Conservation (phyloP, 345 rosid genomes). For the Eucalyptus sp. region DNA sequence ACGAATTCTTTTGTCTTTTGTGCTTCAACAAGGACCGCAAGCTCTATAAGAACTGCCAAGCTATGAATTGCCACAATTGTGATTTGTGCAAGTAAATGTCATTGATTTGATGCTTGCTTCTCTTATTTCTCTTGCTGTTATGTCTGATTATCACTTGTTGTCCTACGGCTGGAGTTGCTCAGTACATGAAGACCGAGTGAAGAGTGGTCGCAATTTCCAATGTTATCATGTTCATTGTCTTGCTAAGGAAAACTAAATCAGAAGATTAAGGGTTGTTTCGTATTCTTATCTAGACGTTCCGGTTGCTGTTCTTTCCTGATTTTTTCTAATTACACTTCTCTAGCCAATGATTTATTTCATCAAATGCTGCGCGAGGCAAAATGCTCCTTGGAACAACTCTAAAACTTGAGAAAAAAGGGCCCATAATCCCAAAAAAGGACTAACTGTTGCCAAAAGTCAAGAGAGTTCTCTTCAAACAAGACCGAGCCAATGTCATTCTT, state of each 20-base stretch:
- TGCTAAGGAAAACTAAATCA: conserved; percentile 37
- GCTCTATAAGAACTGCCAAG: conserved; percentile 7
- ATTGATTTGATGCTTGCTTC: not conserved
- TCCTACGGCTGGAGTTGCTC: conserved; percentile 88
- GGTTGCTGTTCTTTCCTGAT: not conserved
- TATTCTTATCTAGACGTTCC: not conserved
- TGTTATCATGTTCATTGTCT: conserved; percentile 43
- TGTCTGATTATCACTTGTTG: not conserved
- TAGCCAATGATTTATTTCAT: conserved; percentile 69
- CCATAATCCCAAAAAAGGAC: not conserved
- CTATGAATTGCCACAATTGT: conserved; percentile 74
- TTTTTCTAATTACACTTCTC: not conserved
- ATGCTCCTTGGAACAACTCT: conserved; percentile 28
- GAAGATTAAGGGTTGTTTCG: not conserved
- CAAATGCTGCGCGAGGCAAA: conserved; percentile 83
- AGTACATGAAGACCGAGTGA: conserved; percentile 88
- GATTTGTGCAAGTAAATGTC: conserved; percentile 77
- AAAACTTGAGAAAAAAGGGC: conserved; percentile 26
- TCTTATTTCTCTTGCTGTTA: not conserved
- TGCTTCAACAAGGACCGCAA: too few species aligned
- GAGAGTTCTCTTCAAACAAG: too few species aligned
- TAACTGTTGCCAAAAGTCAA: too few species aligned
- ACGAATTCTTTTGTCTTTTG: too few species aligned
- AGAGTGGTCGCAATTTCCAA: conserved; percentile 76
- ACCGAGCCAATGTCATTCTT: too few species aligned